Evolutionary conservation across 2,329 filamentous ascomycete genomes (phyloP), one percentile per base, ranked within the genome.

Genomic region (Exophiala alcalophila): DNA sequence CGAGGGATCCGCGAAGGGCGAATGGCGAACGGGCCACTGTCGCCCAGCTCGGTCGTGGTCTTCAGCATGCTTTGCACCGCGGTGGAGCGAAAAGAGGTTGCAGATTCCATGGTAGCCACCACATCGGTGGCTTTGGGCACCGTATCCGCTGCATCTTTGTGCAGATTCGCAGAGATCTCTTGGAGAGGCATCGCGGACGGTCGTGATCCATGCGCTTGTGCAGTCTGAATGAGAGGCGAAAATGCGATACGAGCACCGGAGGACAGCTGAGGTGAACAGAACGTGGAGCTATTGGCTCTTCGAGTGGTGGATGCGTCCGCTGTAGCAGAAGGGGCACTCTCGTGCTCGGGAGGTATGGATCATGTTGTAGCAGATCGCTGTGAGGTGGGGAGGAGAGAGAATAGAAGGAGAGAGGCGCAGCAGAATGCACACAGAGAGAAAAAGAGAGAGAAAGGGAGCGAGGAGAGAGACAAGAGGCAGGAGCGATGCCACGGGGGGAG

Each of bases 41-140:
- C 77, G n/a, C 79, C 78, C 6, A 78, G 80, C 57, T 83, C 80
- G 1, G 78, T 82, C 1, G 76, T 81, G 3, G 74, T 82, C 63
- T 77, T 82, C 45, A 83, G 66, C 79, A 83, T 81, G 59, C 77
- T 74, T 53, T 80, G 73, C n/a, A 81, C 63, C 2, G 74, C 74
- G 4, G 72, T 76, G 0, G 77, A 74, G 26, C 44, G 41, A 12
- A 50, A 36, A 15, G 44, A 53, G 26, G 21, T 23, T 16, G 29
- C 36, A 19, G 44, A 47, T 12, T 35, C 20, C 5, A 33, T 27
- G n/a, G n/a, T n/a, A 3, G 28, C 18, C 25, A 33, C 30, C 19
- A 34, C 20, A 25, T 36, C 35, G 23, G 42, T 25, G 11, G 27
- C 23, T 30, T 49, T 49, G 29, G 27, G n/a, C 9, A 19, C 39